These are phyloP conservation scores for Pseudogymnoascus sp. DNA, from an alignment of 2,329 filamentous ascomycete species.

Conservation along the genomic window DNA sequence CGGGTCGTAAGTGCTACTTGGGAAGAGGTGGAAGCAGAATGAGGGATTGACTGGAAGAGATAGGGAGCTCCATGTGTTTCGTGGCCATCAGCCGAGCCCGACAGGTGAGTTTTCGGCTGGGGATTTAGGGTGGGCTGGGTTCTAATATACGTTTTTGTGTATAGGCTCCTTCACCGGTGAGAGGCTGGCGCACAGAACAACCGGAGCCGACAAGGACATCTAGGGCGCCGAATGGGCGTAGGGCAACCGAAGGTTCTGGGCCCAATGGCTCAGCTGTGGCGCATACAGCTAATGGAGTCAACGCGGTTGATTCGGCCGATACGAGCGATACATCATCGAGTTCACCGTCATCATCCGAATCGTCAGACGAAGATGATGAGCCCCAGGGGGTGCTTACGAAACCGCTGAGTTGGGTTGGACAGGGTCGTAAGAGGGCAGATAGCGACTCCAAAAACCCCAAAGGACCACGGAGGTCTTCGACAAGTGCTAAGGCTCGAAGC, in stretches of 20 bases:
- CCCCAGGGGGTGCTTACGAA: neutral
- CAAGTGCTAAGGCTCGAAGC: constrained; percentile 3
- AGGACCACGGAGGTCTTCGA: neutral
- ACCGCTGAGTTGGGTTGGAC: neutral
- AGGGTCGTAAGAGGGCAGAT: neutral
- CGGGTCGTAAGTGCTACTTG: constrained; percentile 61
- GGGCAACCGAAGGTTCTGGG: neutral
- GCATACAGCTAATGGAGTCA: neutral
- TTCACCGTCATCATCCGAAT: constrained; percentile 1
- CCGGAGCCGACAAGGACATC: neutral
- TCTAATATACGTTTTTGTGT: neutral
- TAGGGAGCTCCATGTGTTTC: constrained; percentile 80
- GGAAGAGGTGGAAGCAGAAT: neutral
- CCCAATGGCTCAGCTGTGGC: neutral
- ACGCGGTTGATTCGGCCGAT: neutral
- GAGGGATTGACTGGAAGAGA: neutral
- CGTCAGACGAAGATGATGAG: neutral
- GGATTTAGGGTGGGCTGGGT: neutral
- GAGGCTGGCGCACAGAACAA: neutral
- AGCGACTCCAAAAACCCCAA: neutral
- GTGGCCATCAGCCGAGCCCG: constrained; percentile 66
- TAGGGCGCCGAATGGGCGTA: neutral
- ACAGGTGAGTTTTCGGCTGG: constrained; percentile 29
- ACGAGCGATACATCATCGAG: neutral
- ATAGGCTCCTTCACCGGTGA: neutral